Conservation (phyloP, 1,284 basidiomycete genomes). For the Hemileia vastatrix region DNA sequence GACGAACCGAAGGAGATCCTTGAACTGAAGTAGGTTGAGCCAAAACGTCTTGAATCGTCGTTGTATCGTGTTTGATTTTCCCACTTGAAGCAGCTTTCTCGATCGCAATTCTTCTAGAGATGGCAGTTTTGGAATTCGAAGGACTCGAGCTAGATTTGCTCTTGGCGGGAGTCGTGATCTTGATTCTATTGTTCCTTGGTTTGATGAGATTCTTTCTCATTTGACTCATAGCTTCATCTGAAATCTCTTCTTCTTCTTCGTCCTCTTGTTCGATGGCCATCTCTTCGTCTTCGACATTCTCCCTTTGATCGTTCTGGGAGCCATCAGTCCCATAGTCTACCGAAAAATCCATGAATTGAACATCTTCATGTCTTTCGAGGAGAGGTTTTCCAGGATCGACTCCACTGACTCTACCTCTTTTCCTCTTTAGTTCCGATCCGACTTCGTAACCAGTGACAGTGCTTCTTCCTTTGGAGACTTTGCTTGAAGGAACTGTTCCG, state of each 20-base stretch:
- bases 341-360: background rate
- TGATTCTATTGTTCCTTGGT: background rate
- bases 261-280: background rate
- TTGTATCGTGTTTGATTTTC: background rate
- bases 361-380: background rate
- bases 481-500: background rate
- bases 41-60: background rate
- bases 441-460: background rate
- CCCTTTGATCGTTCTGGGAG: background rate
- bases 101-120: background rate
- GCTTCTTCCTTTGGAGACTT: background rate
- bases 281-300: background rate
- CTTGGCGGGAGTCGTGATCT: background rate
- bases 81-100: background rate
- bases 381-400: background rate
- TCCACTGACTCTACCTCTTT: background rate
- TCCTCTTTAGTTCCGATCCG: background rate
- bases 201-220: background rate
- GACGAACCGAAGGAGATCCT: background rate
- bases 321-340: background rate
- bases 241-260: background rate
- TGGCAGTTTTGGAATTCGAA: background rate
- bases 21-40: background rate
- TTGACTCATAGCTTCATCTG: background rate
- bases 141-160: background rate